Percentiles rank a stretch among this genome's conserved stretches.
Conservation (phyloP, 257 asterid genomes). For the Solanum paucissectum region DNA sequence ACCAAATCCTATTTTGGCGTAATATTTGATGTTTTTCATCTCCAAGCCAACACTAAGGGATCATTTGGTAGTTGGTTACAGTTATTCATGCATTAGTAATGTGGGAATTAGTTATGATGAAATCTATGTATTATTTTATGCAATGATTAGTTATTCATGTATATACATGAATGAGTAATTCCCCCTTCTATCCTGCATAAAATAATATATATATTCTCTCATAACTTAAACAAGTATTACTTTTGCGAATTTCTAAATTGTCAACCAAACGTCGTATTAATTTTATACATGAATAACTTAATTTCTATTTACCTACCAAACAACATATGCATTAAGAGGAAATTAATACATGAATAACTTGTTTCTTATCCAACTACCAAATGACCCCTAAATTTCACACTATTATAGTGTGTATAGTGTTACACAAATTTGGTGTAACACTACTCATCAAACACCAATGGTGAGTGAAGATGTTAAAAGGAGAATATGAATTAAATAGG, state of each 20-base stretch:
- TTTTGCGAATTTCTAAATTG: no score
- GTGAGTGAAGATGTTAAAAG: no score
- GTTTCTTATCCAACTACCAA: background rate
- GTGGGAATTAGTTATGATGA: background rate
- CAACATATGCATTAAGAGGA: background rate
- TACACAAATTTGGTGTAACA: background rate
- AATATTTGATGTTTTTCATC: background rate
- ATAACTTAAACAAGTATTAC: background rate
- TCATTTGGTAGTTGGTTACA: background rate
- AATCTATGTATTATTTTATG: background rate
- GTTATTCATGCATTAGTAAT: background rate
- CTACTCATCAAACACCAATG: background rate
- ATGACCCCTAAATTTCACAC: background rate
- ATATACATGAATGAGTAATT: background rate
- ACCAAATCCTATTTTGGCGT: background rate
- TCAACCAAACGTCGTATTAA: background rate
- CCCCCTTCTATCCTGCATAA: background rate
- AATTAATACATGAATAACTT: no score
- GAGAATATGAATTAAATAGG: background rate
- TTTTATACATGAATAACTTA: background rate
- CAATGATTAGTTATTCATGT: background rate
- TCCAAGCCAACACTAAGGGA: background rate
- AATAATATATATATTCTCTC: background rate
- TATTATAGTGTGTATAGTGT: background rate
- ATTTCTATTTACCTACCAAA: background rate